These are phyloP conservation scores for Dryas integrifolia DNA, from an alignment of 331 rosid species.

Conservation along the genomic window DNA sequence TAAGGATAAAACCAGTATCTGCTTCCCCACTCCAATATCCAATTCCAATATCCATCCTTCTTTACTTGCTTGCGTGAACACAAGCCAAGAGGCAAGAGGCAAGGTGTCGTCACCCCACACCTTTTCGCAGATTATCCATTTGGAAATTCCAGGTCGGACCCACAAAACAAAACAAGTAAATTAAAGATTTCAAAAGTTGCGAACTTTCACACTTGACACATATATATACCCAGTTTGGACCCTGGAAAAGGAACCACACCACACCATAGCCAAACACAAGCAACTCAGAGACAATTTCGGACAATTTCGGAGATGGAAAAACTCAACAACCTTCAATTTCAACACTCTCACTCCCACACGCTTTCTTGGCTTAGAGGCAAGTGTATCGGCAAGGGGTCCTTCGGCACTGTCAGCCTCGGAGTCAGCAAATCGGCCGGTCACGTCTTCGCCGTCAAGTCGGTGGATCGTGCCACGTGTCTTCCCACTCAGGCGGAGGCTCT, in stretches of 20 bases:
- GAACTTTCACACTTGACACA: constrained; percentile 1
- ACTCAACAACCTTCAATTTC: not conserved
- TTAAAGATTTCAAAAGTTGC: not conserved
- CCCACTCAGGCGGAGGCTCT: constrained; percentile 45
- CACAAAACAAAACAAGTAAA: not conserved
- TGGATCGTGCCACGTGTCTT: constrained; percentile 33
- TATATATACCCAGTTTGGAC: constrained; percentile 25
- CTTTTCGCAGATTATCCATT: constrained; percentile 19
- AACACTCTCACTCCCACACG: constrained; percentile 5
- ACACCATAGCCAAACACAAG: not conserved
- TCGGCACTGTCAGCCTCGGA: constrained; percentile 59
- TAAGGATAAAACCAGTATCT: constrained; percentile 49
- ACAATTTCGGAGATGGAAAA: constrained; percentile 1
- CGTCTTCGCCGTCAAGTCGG: constrained; percentile 81
- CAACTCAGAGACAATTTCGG: too few species aligned
- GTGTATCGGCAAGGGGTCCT: constrained; percentile 70
- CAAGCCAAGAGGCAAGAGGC: constrained; percentile 13
- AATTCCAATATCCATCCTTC: not conserved
- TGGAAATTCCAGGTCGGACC: constrained; percentile 29
- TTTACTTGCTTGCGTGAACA: constrained; percentile 20
- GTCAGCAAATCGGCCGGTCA: constrained; percentile 36
- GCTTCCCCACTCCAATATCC: not conserved
- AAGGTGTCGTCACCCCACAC: constrained; percentile 13
- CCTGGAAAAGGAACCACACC: not conserved
- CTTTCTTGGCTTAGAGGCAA: constrained; percentile 71